Evolutionary conservation across 2,329 filamentous ascomycete genomes (phyloP), one percentile per base, ranked within the genome.

Genomic region (Juglanconis oblonga): DNA sequence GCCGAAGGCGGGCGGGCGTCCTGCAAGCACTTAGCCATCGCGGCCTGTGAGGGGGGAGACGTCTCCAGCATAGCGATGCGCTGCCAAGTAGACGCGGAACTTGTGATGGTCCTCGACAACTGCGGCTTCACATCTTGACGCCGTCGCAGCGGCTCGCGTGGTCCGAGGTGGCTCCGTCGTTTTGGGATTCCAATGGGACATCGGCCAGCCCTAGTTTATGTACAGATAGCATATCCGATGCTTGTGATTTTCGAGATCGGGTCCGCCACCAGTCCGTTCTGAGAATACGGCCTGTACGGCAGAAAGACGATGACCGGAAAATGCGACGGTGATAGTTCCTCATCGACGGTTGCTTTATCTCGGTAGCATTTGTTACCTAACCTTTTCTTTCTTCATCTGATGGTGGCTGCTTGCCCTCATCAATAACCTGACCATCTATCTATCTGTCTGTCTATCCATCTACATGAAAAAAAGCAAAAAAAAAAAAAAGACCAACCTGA

Each of bases 61-160:
- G 42, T 29, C n/a, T 29, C 24, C 24, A 24, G 24, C 24, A 29
- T 29, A 38, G n/a, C 29, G 44, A 24, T 36, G 45, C 24, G 31
- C n/a, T 38, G 52, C 38, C 6, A 10, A 14, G 11, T 52, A 14
- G n/a, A 24, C 29, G 38, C 17, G 29, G n/a, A 35, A n/a, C 35
- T 51, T 14, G 24, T 51, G 36, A 49, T 57, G 31, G 38, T 48
- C 14, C 36, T 24, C 2, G 24, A 24, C 24, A 24, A 24, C 24
- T 24, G 24, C 24, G 2, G 24, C 24, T 54, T 57, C 44, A 45
- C 42, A 35, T 47, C 29, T 45, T 58, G 55, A 48, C 59, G 55
- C 55, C 50, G 55, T 54, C 36, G 55, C 59, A 58, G 59, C 55
- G 59, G 50, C 55, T 61, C 54, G 58, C 55, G 3, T 40, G 36